Evolutionary conservation across 1,284 basidiomycete genomes (phyloP).

Genomic region (Rhodotorula sp.): DNA sequence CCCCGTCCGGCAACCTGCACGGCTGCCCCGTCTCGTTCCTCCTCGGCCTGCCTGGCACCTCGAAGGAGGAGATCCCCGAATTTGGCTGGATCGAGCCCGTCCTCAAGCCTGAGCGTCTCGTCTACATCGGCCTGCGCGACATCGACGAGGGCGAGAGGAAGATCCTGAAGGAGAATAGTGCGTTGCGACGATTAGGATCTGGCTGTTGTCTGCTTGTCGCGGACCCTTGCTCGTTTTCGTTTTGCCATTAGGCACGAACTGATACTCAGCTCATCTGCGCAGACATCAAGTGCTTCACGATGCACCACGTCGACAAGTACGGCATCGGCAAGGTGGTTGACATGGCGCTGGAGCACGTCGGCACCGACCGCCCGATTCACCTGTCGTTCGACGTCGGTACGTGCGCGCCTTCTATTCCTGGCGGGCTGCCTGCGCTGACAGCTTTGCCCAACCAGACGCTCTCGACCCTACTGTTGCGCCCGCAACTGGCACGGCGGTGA

Average conservation of each 20-base stretch:
- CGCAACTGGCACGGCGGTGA: constrained; percentile 85
- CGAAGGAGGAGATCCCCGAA: constrained; percentile 53
- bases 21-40: constrained; percentile 98
- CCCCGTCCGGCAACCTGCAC: constrained; percentile 88
- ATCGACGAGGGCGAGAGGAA: constrained; percentile 86
- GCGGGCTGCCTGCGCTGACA: not conserved
- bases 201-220: not conserved
- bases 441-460: constrained; percentile 32
- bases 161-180: constrained; percentile 74
- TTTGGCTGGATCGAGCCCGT: constrained; percentile 80
- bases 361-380: constrained; percentile 84
- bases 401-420: not conserved
- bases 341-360: constrained; percentile 92
- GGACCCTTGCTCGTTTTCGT: no score
- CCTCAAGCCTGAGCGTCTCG: constrained; percentile 71
- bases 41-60: constrained; percentile 49
- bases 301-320: constrained; percentile 97
- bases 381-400: constrained; percentile 87
- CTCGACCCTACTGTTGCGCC: constrained; percentile 88
- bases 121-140: constrained; percentile 95
- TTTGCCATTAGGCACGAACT: not conserved
- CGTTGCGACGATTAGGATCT: constrained; percentile 9
- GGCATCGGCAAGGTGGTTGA: constrained; percentile 95
- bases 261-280: not conserved
- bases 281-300: constrained; percentile 88